Percentiles rank a stretch among this genome's conserved stretches.
phyloP scores from a whole-genome alignment of 2,329 filamentous ascomycete species.

The Chrysoporthe deuterocubensis region DNA sequence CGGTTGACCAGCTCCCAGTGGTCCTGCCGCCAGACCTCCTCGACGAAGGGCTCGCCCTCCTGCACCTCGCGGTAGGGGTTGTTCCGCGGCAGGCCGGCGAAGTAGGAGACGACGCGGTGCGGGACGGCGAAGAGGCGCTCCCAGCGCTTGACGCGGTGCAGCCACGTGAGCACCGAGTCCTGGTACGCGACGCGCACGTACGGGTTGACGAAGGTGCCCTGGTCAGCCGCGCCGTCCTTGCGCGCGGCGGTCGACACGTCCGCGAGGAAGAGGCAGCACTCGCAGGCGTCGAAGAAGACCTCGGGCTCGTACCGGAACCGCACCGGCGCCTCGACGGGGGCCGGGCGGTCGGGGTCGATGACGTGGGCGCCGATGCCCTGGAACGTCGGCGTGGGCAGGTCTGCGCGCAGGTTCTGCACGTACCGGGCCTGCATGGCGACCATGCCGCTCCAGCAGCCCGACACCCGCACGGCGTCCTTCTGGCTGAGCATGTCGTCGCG shows the following conservation, averaged over 20 bases:
- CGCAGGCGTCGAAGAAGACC: conserved; percentile 65
- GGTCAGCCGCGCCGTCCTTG: conserved; percentile 45
- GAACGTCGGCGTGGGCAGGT: conserved; percentile 40
- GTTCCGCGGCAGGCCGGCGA: conserved; percentile 59
- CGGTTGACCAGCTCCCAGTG: conserved; percentile 49
- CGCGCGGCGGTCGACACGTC: conserved; percentile 48
- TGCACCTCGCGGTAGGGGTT: conserved; percentile 65
- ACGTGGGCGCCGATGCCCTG: conserved; percentile 40
- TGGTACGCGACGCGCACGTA: conserved; percentile 75
- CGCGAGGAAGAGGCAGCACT: conserved; percentile 64
- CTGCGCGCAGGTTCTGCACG: conserved; percentile 50
- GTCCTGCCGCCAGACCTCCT: conserved; percentile 53
- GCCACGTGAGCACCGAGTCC: conserved; percentile 57
- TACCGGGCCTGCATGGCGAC: conserved; percentile 66
- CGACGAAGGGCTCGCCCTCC: conserved; percentile 57
- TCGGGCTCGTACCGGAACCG: conserved; percentile 64
- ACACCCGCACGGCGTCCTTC: conserved; percentile 68
- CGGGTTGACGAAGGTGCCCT: conserved; percentile 74
- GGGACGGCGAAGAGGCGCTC: conserved; percentile 66
- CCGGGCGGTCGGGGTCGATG: conserved; percentile 40
- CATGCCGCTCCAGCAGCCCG: conserved; percentile 75
- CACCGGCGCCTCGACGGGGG: conserved; percentile 44
- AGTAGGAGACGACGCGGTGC: conserved; percentile 61
- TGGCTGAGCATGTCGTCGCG: conserved; percentile 66
- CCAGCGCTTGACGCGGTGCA: conserved; percentile 64